Evolutionary conservation across 139 green algal genomes (phyloP), one percentile per base, ranked within the genome.

Genomic region (Micractinium conductrix): DNA sequence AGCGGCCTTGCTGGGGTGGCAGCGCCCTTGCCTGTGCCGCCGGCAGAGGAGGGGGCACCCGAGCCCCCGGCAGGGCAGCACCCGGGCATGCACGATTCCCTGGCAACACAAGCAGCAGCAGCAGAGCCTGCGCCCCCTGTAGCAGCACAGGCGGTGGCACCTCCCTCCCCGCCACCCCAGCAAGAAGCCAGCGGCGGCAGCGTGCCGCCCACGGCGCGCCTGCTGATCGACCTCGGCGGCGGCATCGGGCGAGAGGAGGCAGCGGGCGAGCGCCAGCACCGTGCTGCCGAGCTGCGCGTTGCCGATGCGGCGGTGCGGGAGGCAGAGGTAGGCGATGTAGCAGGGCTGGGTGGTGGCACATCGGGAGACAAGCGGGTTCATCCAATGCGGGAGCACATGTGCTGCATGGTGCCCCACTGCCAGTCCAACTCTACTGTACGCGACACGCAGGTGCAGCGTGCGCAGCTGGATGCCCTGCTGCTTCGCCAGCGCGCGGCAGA

Each of bases 401-500:
- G 7, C 26, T 62, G 53, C 53, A 19, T 24, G 53, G 53, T n/a
- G n/a, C n/a, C n/a, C n/a, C n/a, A 21, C 10, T 62, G 53, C 53
- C 26, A 24, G 53, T 62, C 53, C 53, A 19, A 22, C 53, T 62
- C 19, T 21, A 62, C 53, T 22, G 10, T 62, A 14, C 26, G 53
- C 24, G 19, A 14, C 53, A 24, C 53, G 35, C 76, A 82, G 76
- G 78, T 30, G 10, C 60, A 74, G 30, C 42, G 42, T 5, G 40
- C 42, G 8, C n/a, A 60, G 6, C 76, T 82, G 38, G 76, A 82
- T 17, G 58, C 76, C 28, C 12, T 82, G 38, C 78, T 84, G 67
- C 67, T 78, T 22, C 44, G 33, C 33, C 79, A 78, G 44, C 43
- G n/a, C 0, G 67, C 79, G 2, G 65, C 65, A 1, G 79, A 55